These are phyloP conservation scores for Schizophyllum commune DNA, from an alignment of 1,284 basidiomycete species.

Conservation along the genomic window DNA sequence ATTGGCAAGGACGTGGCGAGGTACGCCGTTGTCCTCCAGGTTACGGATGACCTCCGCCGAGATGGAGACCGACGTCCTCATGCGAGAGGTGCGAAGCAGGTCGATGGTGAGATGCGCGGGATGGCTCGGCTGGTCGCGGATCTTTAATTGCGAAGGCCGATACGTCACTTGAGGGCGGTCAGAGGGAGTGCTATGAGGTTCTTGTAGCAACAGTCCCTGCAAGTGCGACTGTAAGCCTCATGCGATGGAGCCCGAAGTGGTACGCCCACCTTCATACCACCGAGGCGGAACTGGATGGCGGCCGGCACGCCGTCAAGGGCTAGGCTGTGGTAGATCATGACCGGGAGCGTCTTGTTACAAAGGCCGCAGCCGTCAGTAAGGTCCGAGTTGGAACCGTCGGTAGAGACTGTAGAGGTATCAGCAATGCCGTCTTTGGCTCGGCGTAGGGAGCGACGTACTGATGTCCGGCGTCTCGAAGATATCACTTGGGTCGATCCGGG, in stretches of 20 bases:
- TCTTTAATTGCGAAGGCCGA: conserved; percentile 36
- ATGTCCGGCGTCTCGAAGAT: conserved; percentile 23
- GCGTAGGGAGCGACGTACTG: conserved; percentile 15
- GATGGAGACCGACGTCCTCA: conserved; percentile 26
- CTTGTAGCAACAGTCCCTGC: conserved; percentile 23
- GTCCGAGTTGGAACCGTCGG: conserved; percentile 16
- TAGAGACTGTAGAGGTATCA: conserved; percentile 7
- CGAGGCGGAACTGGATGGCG: conserved; percentile 33
- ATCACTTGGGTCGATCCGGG: conserved; percentile 17
- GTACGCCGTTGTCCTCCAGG: conserved; percentile 38
- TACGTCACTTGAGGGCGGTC: conserved; percentile 23
- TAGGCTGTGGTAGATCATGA: conserved; percentile 19
- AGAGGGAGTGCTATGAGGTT: conserved; percentile 12
- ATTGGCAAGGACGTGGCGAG: conserved; percentile 17
- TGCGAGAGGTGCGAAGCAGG: conserved; percentile 27
- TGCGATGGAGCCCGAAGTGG: neutral
- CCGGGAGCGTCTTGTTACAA: conserved; percentile 24
- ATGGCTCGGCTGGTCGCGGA: conserved; percentile 16
- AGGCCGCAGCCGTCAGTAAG: conserved; percentile 42
- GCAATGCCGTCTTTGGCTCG: neutral
- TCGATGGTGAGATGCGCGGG: conserved; percentile 31
- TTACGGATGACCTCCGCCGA: conserved; percentile 37
- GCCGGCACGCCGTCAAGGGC: conserved; percentile 24
- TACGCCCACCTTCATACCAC: conserved; percentile 24
- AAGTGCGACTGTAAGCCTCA: neutral